Conservation (phyloP, 495 filamentous ascomycete species). For the Hypoxylon crocopeplum region DNA sequence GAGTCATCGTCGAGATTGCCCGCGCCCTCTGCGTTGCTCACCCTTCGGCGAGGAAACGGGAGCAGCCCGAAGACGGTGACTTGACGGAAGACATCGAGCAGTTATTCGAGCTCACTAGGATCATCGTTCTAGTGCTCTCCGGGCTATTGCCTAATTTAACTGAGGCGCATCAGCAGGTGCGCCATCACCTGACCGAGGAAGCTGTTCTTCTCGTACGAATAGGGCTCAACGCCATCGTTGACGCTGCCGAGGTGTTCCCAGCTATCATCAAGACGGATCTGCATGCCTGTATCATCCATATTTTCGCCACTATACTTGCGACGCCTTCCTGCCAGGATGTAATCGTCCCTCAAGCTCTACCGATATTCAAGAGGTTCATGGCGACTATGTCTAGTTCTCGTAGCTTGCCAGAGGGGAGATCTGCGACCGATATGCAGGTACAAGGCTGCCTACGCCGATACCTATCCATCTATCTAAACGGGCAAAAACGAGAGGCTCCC, state of each 20-base stretch:
- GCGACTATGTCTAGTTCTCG: constrained; percentile 66
- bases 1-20: constrained; percentile 90
- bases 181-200: constrained; percentile 79
- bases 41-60: constrained; percentile 78
- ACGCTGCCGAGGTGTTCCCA: constrained; percentile 93
- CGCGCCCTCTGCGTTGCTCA: constrained; percentile 88
- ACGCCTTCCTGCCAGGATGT: constrained; percentile 84
- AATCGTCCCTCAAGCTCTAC: constrained; percentile 88
- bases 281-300: constrained; percentile 95
- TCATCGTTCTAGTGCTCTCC: constrained; percentile 91
- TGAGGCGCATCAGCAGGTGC: constrained; percentile 73
- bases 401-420: constrained; percentile 40
- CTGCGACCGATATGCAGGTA: constrained; percentile 56
- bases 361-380: constrained; percentile 91
- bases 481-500: constrained; percentile 84
- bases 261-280: constrained; percentile 95
- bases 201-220: constrained; percentile 79
- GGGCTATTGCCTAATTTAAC: constrained; percentile 86
- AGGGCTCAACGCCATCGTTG: constrained; percentile 85
- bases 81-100: constrained; percentile 97
- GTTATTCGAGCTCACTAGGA: constrained; percentile 92
- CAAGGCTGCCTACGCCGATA: constrained; percentile 80
- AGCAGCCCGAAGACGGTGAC: constrained; percentile 70
- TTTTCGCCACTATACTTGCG: constrained; percentile 90
- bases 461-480: constrained; percentile 78